Evolutionary conservation across 2,329 filamentous ascomycete species (phyloP), one percentile per base, ranked within the genome.

Genomic region (Neopestalotiopsis sp.): DNA sequence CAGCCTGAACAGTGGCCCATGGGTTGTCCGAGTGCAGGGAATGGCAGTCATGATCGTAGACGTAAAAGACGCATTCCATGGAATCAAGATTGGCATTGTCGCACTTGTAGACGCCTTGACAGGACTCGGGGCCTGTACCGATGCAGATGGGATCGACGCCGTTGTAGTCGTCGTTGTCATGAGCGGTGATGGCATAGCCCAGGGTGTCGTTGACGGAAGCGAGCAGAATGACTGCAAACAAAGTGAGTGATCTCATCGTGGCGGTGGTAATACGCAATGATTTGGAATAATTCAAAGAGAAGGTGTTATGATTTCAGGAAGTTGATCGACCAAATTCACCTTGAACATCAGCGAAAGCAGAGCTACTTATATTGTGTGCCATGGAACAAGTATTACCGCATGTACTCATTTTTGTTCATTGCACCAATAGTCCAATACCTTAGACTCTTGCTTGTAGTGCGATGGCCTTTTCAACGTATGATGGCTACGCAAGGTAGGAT

Each of bases 31-130:
- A n/a, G 14, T 28, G 20, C 40, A 64, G 28, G 6, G 61, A 24
- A 4, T 30, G 12, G 40, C 61, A 64, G 40, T 4, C 13, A 6
- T n/a, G 12, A 24, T 64, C 20, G 61, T 45, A 64, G 17, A 64
- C 61, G 28, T 38, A 49, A 34, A 64, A 64, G 38, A 49, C 34
- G 61, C 61, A 64, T 45, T 49, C 61, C 20, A 49, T 13, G 9
- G 38, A 12, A 38, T 45, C 38, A 2, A 61, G 28, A 30, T 34
- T 61, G 28, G 59, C 32, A 6, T n/a, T 64, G 40, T 64, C 61
- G 40, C 61, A 64, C 13, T 28, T 52, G 61, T 20, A 64, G n/a
- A 38, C 34, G 61, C 61, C 61, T 30, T 45, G 34, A 38, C 61
- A 64, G 10, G 34, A 64, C 2, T 28, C 40, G 0, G 61, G 38